A percentile compares a stretch with the other conserved stretches of the same genome.
phyloP scores from a whole-genome alignment of 176 grass and related monocot species.

The Chloris gayana region DNA sequence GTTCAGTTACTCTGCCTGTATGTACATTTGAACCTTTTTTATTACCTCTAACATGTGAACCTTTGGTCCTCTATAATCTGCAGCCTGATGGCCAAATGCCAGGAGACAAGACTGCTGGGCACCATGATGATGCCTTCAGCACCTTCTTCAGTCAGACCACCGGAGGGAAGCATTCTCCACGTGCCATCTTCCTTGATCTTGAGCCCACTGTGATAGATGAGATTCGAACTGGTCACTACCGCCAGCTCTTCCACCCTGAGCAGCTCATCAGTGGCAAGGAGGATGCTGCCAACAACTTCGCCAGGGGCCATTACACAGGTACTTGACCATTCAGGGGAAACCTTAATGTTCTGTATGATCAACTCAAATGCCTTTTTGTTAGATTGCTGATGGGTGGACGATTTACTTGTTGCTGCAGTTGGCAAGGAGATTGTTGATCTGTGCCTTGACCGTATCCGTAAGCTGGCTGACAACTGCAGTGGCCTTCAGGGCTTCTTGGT shows the following conservation, averaged over 20 bases:
- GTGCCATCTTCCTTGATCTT: slow-evolving; percentile 80
- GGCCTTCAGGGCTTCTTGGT: slow-evolving; percentile 89
- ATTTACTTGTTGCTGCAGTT: slow-evolving; percentile 47
- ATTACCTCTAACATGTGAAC: no score
- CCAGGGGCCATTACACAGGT: slow-evolving; percentile 77
- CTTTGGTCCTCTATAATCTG: background rate
- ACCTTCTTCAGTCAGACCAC: slow-evolving; percentile 85
- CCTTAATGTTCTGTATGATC: no score
- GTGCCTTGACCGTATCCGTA: slow-evolving; percentile 77
- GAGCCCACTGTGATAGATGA: slow-evolving; percentile 89
- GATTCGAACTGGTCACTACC: slow-evolving; percentile 68
- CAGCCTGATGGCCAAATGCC: slow-evolving; percentile 90
- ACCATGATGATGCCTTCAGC: slow-evolving; percentile 71
- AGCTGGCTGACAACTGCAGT: slow-evolving; percentile 79
- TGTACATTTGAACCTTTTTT: background rate
- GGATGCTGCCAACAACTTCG: slow-evolving; percentile 75
- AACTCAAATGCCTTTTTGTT: background rate
- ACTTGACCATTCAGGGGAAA: background rate
- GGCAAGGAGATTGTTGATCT: slow-evolving; percentile 87
- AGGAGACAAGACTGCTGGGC: slow-evolving; percentile 59
- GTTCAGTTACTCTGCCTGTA: background rate
- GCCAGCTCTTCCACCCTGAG: slow-evolving; percentile 81
- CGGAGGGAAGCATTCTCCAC: slow-evolving; percentile 77
- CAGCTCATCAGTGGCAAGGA: slow-evolving; percentile 87
- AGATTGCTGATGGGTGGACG: background rate